Evolutionary conservation across 768 basidiomycete genomes (phyloP), one percentile per base, ranked within the genome.

Genomic region (Collybia mongolica): DNA sequence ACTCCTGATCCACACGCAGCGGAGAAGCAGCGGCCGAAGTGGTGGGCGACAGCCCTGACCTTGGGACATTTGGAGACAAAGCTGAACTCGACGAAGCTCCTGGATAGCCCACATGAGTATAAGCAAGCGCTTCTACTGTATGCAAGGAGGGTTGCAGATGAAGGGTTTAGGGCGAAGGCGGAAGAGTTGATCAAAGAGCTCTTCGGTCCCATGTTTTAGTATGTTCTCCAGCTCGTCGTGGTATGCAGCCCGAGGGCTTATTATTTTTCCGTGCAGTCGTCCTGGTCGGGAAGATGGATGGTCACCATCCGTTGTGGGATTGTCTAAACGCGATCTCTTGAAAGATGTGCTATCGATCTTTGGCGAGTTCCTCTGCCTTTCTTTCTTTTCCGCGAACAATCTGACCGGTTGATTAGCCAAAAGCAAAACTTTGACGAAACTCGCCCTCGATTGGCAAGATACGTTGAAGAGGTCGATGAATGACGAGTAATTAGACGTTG

Each of bases 181-280:
- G 95, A 97, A 65, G 96, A 98, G 65, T 67, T 99, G 48, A 80
- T 96, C 44, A 87, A 81, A 66, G 97, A 98, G 55, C 74, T 98
- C 46, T 84, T 89, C 58, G 94, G 95, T 14, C 95, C 94, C 0
- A 72, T 94, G 35, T 96, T 91, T 68, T 88, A 85, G 95, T 95
- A 61, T 51, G 89, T 79, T 37, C 32, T 45, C 32, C 6, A 35
- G 17, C 49, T 52, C 51, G 37, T 18, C 26, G 37, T 32, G 48
- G 39, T 53, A 5, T 14, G 42, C 11, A 22, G 17, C 19, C 24
- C 49, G 7, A n/a, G 46, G 11, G 3, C 14, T 48, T 19, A 12
- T 53, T 50, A n/a, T 45, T 39, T 54, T n/a, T 49, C 50, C 44
- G 19, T 52, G n/a, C 60, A 88, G 88, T 82, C 82, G 88, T 28